Evolutionary conservation across 768 basidiomycete species (phyloP), one percentile per base, ranked within the genome.

Genomic region (Podaxis sp.): DNA sequence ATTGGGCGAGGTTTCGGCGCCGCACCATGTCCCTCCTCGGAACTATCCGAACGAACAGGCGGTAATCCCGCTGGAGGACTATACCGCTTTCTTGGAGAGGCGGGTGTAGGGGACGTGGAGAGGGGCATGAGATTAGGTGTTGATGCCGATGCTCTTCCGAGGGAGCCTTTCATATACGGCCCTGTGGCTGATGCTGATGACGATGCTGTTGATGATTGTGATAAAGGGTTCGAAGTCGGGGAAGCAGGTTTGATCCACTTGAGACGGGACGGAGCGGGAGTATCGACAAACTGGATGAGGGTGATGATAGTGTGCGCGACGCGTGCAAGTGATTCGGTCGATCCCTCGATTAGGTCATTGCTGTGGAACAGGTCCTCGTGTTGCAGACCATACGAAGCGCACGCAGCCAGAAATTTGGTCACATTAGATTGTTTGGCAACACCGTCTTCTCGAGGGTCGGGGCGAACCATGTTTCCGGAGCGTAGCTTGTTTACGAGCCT

Each of bases 401-500:
- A 92, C 0, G 89, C 85, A 2, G 89, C 88, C 36, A 93, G 80
- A 70, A 94, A 95, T 72, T 86, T 88, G 41, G 89, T 87, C 24
- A 90, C 79, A 69, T 95, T 95, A 40, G 84, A 82, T 2, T 84
- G 83, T 62, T 87, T 83, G 69, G 83, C 75, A 70, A 87, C 78
- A 36, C 90, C 85, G 68, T 88, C 87, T 73, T 89, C 87, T 22
- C 85, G 82, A 64, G 83, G 72, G 73, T 91, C 86, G 58, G 90
- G 81, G 57, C 84, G 83, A 56, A 85, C 74, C 64, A 89, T 80
- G 55, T 80, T 78, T 41, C 81, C 82, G 4, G 85, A 84, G 62
- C 86, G 81, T 53, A 92, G 84, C 72, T 88, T 90, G 75, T 93
- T 93, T 80, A 93, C 81, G 64, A 94, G 81, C 65, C 93, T 95